phyloP scores from a whole-genome alignment of 441 rosid genomes.

The Eruca vesicaria region DNA sequence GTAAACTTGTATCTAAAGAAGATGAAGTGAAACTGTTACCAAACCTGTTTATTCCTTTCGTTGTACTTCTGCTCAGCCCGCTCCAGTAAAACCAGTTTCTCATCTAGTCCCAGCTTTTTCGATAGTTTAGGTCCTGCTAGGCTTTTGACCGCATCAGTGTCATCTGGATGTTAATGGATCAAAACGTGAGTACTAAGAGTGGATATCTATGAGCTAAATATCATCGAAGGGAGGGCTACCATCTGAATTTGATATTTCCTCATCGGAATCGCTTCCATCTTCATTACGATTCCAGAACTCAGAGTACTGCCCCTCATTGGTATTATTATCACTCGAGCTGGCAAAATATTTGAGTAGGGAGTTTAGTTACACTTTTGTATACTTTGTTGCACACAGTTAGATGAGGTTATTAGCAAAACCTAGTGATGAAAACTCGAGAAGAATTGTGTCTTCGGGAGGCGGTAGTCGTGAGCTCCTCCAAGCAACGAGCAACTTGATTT shows the following conservation, averaged over 20 bases:
- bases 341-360: constrained; percentile 23
- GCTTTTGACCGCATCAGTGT: constrained; percentile 43
- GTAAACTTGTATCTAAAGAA: not conserved
- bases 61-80: constrained; percentile 74
- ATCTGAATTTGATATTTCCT: constrained; percentile 89
- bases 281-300: constrained; percentile 94
- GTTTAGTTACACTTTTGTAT: constrained; percentile 6
- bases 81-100: constrained; percentile 69
- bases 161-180: constrained; percentile 44
- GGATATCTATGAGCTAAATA: not conserved
- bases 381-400: not conserved
- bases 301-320: constrained; percentile 49
- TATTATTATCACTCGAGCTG: constrained; percentile 51
- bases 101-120: constrained; percentile 54
- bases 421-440: constrained; percentile 57
- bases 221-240: constrained; percentile 38
- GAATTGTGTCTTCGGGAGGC: constrained; percentile 54
- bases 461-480: constrained; percentile 63
- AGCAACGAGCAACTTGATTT: constrained; percentile 51
- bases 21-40: constrained; percentile 2
- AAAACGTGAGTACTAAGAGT: not conserved
- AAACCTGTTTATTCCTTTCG: constrained; percentile 63
- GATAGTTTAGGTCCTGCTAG: constrained; percentile 47
- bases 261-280: constrained; percentile 76
- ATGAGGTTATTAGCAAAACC: constrained; percentile 39